Evolutionary conservation across 2,329 filamentous ascomycete genomes (phyloP).

Genomic region (Neofusicoccum parvum): DNA sequence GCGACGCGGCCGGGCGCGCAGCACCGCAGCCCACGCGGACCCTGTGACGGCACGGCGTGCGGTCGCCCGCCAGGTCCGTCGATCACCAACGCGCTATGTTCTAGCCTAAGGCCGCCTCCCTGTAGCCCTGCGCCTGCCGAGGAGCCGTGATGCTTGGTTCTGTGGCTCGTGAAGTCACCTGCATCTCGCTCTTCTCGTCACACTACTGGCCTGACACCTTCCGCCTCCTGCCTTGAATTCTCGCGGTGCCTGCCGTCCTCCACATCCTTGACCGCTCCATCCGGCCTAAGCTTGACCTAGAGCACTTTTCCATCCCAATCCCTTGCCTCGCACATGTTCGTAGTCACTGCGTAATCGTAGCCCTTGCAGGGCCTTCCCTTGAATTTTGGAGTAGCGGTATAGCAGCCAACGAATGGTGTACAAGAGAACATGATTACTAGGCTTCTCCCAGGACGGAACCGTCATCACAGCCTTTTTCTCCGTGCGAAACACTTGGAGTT

Average conservation of each 20-base stretch:
- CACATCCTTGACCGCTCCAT: neutral
- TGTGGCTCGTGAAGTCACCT: constrained; percentile 16
- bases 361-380: constrained; percentile 6
- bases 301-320: neutral
- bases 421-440: neutral
- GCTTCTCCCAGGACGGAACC: neutral
- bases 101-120: constrained; percentile 10
- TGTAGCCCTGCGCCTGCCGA: constrained; percentile 13
- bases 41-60: constrained; percentile 11
- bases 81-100: constrained; percentile 3
- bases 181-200: neutral
- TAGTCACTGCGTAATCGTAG: neutral
- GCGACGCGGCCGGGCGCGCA: neutral
- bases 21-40: neutral
- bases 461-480: neutral
- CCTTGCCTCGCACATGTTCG: constrained; percentile 1
- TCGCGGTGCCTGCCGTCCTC: neutral
- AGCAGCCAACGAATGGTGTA: neutral
- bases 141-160: constrained; percentile 12
- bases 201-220: neutral
- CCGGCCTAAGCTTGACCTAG: neutral
- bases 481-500: neutral
- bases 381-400: neutral
- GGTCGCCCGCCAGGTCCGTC: neutral
- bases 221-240: neutral